Evolutionary conservation across 371 early-diverging fungal species (phyloP).

Genomic region (Lichtheimia ramosa): DNA sequence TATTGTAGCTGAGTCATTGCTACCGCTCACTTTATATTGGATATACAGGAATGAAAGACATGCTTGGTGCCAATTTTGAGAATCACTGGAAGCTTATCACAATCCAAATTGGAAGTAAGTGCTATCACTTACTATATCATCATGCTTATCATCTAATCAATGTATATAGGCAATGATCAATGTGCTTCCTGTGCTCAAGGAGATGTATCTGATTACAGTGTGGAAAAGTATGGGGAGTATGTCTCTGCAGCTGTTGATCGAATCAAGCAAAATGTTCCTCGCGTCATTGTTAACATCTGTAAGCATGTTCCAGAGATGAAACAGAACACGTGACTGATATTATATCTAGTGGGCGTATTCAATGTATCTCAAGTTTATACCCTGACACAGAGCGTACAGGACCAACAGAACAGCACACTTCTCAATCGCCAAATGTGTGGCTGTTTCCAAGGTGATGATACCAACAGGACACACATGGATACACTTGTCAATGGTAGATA

Average conservation of each 20-base stretch:
- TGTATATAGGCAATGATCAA: conserved; percentile 15
- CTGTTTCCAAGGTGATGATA: conserved; percentile 6
- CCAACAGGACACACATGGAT: conserved; percentile 9
- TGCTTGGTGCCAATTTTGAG: conserved; percentile 12
- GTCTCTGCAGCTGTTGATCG: conserved; percentile 10
- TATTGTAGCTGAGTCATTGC: background rate
- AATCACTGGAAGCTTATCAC: conserved; percentile 46
- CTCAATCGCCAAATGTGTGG: conserved; percentile 7
- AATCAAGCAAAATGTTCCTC: conserved; percentile 10
- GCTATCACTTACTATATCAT: background rate
- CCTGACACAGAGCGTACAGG: conserved; percentile 3
- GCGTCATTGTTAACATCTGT: conserved; percentile 11
- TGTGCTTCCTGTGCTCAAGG: conserved; percentile 11
- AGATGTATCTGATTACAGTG: conserved; percentile 3
- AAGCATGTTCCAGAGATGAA: background rate
- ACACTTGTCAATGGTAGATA: background rate
- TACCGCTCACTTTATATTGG: background rate
- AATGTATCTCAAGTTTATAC: conserved; percentile 11
- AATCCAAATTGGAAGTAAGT: conserved; percentile 42
- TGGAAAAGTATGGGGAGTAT: conserved; percentile 6
- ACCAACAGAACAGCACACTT: background rate
- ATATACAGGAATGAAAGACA: conserved; percentile 17
- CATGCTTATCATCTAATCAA: background rate
- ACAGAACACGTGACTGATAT: background rate
- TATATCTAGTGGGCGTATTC: conserved; percentile 12